Evolutionary conservation across 2,329 filamentous ascomycete genomes (phyloP).

Genomic region (Arthrocladium fulminans): DNA sequence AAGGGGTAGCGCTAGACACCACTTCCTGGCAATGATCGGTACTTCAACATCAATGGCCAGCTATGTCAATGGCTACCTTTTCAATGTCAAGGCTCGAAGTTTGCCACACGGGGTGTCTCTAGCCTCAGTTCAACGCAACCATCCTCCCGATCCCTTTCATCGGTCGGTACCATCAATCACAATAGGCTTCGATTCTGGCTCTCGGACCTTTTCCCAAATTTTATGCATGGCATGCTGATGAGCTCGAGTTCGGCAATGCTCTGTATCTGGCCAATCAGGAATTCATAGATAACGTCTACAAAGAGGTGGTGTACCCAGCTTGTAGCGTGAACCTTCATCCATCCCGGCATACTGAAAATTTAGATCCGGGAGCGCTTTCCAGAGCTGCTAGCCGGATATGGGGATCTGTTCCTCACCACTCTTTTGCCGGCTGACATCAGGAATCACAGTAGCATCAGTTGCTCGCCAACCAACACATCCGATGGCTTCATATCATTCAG

Average conservation of each 20-base stretch:
- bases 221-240: constrained; percentile 56
- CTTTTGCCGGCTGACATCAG: constrained; percentile 49
- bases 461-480: constrained; percentile 51
- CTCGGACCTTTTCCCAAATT: constrained; percentile 50
- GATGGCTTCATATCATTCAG: constrained; percentile 51
- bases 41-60: constrained; percentile 60
- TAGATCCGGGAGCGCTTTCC: constrained; percentile 35
- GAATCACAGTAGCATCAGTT: constrained; percentile 52
- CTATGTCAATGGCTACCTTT: constrained; percentile 55
- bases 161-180: constrained; percentile 50
- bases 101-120: constrained; percentile 55
- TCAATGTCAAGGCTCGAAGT: constrained; percentile 58
- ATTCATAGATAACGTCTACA: constrained; percentile 48
- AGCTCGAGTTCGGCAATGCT: constrained; percentile 53
- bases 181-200: constrained; percentile 59
- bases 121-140: constrained; percentile 48
- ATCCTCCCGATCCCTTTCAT: constrained; percentile 47
- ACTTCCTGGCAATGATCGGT: constrained; percentile 52
- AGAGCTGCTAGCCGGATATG: constrained; percentile 44
- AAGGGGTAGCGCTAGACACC: constrained; percentile 46
- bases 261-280: constrained; percentile 48
- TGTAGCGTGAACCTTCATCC: constrained; percentile 54
- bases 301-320: constrained; percentile 52
- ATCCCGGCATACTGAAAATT: constrained; percentile 40
- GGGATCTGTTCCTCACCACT: constrained; percentile 48